Percentiles rank a stretch among this genome's conserved stretches.
These are phyloP conservation scores for Sarocladiaceae sp. DNA, from an alignment of 2,329 filamentous ascomycete genomes.

Conservation along the genomic window DNA sequence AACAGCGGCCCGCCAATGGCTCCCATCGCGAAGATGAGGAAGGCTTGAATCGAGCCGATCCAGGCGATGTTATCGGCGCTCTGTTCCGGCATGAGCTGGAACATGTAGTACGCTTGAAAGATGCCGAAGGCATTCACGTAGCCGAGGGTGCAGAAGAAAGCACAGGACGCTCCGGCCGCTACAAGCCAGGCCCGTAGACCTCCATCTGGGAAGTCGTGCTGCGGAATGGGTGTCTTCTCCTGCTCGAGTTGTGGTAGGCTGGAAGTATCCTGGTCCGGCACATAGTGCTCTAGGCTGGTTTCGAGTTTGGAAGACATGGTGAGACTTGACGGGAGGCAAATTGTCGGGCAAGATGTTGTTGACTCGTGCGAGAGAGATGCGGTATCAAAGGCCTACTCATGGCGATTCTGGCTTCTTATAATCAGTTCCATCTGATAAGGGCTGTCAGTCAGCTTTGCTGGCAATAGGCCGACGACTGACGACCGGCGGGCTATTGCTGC, in stretches of 20 bases:
- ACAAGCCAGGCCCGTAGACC: slow-evolving; percentile 36
- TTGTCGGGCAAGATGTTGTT: too few relatives aligned
- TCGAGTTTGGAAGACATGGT: background rate
- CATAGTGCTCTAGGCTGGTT: background rate
- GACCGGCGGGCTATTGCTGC: too few relatives aligned
- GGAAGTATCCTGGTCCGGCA: background rate
- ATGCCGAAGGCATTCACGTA: slow-evolving; percentile 41
- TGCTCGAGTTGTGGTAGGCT: background rate
- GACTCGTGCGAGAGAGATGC: too few relatives aligned
- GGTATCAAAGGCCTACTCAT: too few relatives aligned
- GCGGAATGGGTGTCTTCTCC: background rate
- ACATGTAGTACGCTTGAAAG: slow-evolving; percentile 39
- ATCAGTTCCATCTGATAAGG: too few relatives aligned
- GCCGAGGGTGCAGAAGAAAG: slow-evolving; percentile 36
- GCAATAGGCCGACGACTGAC: too few relatives aligned
- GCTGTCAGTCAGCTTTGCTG: too few relatives aligned
- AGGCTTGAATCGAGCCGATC: slow-evolving; percentile 35
- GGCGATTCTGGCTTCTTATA: too few relatives aligned
- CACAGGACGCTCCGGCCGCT: slow-evolving; percentile 27
- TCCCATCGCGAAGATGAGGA: slow-evolving; percentile 30
- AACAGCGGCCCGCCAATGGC: slow-evolving; percentile 33
- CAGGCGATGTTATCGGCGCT: slow-evolving; percentile 33
- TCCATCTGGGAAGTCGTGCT: slow-evolving; percentile 40
- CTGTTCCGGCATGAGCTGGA: slow-evolving; percentile 26
- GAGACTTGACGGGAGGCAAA: too few relatives aligned